Base-by-base conservation (phyloP, 2,329 filamentous ascomycete species). In the Aspergillus amoenus region DNA sequence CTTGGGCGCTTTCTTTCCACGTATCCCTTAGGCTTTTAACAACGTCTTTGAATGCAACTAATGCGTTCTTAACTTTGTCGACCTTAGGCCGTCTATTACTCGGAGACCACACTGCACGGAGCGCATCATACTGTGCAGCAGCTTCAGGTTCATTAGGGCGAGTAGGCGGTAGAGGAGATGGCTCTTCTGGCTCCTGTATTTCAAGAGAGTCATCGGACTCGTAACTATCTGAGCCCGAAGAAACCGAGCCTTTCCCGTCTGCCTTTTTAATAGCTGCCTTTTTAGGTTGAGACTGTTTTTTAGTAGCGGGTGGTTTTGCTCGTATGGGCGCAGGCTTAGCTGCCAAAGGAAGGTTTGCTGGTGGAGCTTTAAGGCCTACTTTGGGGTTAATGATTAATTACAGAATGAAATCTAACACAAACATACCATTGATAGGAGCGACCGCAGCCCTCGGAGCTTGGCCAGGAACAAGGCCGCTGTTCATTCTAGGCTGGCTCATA, bases 81-180 rank as follows among this genome's bases (percentile, higher is more conserved):
- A 77, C 73, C 54, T 76, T 73, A 18, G 80, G 74, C 32, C 75
- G 70, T 59, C 78, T 79, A 60, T 81, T 82, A 58, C 80, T 80
- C 45, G 82, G 80, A 48, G 78, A 80, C 84, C 85, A 88, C 11
- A 86, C 79, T 30, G 84, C 83, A 68, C 84, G 83, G 55, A 86
- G 80, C 9, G 82, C 78, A 66, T 87, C 84, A 69, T 86, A 87
- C 53, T 79, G 77, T 13, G 80, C 79, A 43, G 78, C 82, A 63
- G 76, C 80, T 58, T 81, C 74, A 5, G 81, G 78, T 45, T 83
- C 81, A 39, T 74, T 77, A 9, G 84, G 81, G 24, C 84, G 77
- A 56, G 73, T 73, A 18, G 75, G 64, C 11, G 84, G 81, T 7
- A 86, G 70, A 21, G 85, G 85, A 15, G 82, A 83, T 15, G 76